phyloP scores from a whole-genome alignment of 2,329 filamentous ascomycete genomes.

The Ascochyta koolunga region DNA sequence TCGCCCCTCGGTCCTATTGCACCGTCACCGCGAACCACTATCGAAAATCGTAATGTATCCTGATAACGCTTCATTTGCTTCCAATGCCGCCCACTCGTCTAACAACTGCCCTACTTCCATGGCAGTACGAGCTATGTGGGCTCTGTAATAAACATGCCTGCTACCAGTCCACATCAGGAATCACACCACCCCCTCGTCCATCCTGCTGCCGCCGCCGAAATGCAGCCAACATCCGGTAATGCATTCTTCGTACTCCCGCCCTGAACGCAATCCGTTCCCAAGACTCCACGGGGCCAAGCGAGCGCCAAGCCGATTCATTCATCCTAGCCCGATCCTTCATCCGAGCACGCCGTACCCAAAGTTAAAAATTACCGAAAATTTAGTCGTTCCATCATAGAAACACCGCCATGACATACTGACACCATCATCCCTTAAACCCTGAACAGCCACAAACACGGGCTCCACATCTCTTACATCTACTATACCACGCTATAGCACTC shows the following conservation, averaged over 20 bases:
- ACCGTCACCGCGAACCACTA: conserved; percentile 1
- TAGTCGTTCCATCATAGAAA: background rate
- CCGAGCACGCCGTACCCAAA: conserved; percentile 3
- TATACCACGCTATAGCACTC: too few species aligned
- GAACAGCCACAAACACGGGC: background rate
- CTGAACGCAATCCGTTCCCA: conserved; percentile 6
- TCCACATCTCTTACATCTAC: conserved; percentile 3
- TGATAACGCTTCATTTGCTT: conserved; percentile 14
- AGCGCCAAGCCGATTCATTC: conserved; percentile 8
- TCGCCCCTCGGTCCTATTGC: conserved; percentile 6
- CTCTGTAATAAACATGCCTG: background rate
- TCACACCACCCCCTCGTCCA: conserved; percentile 10
- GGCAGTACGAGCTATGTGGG: conserved; percentile 6
- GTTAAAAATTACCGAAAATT: conserved; percentile 2
- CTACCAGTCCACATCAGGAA: background rate
- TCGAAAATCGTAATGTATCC: conserved; percentile 14
- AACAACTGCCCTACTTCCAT: background rate
- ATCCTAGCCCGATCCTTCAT: conserved; percentile 2
- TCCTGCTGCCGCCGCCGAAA: conserved; percentile 1
- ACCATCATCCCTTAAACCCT: conserved; percentile 5
- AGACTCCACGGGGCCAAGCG: conserved; percentile 9
- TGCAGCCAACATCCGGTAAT: conserved; percentile 6
- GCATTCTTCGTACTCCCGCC: conserved; percentile 8
- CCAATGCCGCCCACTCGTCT: conserved; percentile 5
- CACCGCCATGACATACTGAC: conserved; percentile 6